These are phyloP conservation scores for Penicillium simplicissimum DNA, from an alignment of 495 filamentous ascomycete species.

Conservation along the genomic window DNA sequence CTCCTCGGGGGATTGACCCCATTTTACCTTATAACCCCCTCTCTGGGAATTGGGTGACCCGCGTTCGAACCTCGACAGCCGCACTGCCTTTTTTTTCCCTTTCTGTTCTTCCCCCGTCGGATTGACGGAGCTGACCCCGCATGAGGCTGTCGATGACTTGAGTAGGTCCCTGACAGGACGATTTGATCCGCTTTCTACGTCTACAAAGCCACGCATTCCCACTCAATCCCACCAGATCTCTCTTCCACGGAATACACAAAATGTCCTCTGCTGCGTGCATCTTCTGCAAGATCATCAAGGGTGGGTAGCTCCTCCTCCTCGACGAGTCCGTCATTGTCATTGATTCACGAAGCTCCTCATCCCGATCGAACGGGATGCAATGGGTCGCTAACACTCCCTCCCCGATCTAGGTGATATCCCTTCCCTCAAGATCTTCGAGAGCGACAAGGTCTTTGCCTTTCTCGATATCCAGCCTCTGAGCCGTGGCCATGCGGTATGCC, in stretches of 20 bases:
- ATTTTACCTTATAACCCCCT: slow-evolving; percentile 18
- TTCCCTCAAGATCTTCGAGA: slow-evolving; percentile 92
- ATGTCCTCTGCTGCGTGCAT: slow-evolving; percentile 71
- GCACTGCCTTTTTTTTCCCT: slow-evolving; percentile 18
- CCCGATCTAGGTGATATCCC: slow-evolving; percentile 77
- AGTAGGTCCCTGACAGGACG: background rate
- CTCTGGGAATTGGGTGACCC: background rate
- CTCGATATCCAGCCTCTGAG: slow-evolving; percentile 92
- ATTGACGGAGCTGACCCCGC: slow-evolving; percentile 8
- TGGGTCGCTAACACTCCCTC: background rate
- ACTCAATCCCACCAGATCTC: background rate
- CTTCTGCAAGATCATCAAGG: slow-evolving; percentile 98
- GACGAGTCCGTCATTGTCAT: background rate
- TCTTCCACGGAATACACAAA: slow-evolving; percentile 16
- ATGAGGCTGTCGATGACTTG: slow-evolving; percentile 12
- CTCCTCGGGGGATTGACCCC: slow-evolving; percentile 33
- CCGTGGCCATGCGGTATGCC: slow-evolving; percentile 74
- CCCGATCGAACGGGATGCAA: background rate
- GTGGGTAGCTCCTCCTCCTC: slow-evolving; percentile 42
- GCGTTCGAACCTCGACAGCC: slow-evolving; percentile 31
- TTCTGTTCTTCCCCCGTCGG: slow-evolving; percentile 6
- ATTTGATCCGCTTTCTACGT: slow-evolving; percentile 1
- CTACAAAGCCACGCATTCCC: background rate
- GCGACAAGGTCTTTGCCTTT: slow-evolving; percentile 90
- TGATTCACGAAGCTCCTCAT: background rate